These are phyloP conservation scores for Globisporangium parvum DNA, from an alignment of 352 stramenopile genomes.

Conservation along the genomic window DNA sequence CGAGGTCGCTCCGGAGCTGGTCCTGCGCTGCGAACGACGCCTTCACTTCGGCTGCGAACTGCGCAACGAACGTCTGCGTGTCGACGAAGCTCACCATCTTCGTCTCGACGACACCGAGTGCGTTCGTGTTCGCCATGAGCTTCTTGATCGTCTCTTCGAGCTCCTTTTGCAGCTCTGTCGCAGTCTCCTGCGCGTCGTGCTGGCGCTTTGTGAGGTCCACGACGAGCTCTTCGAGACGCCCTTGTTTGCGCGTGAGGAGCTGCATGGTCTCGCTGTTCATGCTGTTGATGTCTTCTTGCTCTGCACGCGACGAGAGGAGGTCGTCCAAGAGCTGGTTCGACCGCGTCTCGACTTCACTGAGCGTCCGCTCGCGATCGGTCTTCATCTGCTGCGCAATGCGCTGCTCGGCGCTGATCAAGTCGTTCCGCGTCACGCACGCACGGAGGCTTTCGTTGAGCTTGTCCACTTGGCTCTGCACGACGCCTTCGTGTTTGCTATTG, in stretches of 20 bases:
- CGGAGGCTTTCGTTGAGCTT: constrained; percentile 75
- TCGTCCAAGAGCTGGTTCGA: constrained; percentile 69
- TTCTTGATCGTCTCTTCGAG: constrained; percentile 54
- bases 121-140: constrained; percentile 30
- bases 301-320: constrained; percentile 41
- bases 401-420: constrained; percentile 71
- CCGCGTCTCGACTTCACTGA: constrained; percentile 52
- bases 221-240: constrained; percentile 46
- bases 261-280: constrained; percentile 62
- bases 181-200: constrained; percentile 23
- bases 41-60: constrained; percentile 36
- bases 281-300: constrained; percentile 85
- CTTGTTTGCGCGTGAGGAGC: constrained; percentile 42
- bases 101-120: constrained; percentile 37
- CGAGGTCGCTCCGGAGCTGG: constrained; percentile 40
- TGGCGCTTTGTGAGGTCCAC: constrained; percentile 50
- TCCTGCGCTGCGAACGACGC: constrained; percentile 33
- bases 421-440: constrained; percentile 68
- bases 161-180: constrained; percentile 34
- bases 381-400: constrained; percentile 75
- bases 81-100: constrained; percentile 54
- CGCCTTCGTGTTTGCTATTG: constrained; percentile 69
- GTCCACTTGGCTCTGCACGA: constrained; percentile 68
- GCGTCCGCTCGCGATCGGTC: constrained; percentile 38
- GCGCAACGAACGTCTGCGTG: constrained; percentile 38